Evolutionary conservation across 2,329 filamentous ascomycete species (phyloP), one percentile per base, ranked within the genome.

Genomic region (Botrytis tulipae): DNA sequence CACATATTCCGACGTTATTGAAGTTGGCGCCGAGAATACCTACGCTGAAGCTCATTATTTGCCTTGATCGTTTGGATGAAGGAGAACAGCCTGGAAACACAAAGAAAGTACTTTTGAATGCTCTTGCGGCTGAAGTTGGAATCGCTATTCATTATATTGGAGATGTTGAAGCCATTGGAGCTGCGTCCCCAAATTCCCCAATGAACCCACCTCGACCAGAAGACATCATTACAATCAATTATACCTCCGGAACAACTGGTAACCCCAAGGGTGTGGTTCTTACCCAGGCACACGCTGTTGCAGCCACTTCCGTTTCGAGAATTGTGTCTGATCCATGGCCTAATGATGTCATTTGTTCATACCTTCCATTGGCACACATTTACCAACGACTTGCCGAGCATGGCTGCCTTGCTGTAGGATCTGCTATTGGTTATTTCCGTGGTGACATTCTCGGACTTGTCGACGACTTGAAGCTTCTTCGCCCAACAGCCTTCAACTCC

Each of bases 351-450:
- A 86, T 91, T 77, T 88, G 93, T 73, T 98, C 95, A 0, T 99
- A 98, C 83, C 88, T 99, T 70, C 96, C 96, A 0, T 85, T 98
- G 57, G 96, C 96, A 16, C 96, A 99, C 82, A 98, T 99, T 79
- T 98, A 93, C 82, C 93, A 95, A 76, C 92, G 96, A 72, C 86
- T 98, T 77, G 86, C 91, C 59, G 96, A 99, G 81, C 92, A 97
- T 81, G 85, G 86, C 5, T 88, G 89, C 22, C 85, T 98, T 25
- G 89, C 92, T 79, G 87, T 89, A 70, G 95, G 94, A 72, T 89
- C 89, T 48, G 85, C 89, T 14, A 90, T 98, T 78, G 96, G 95
- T 20, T 99, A 95, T 83, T 99, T 98, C 88, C 93, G 96, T 78
- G 96, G 96, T 72, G 94, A 98, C 80, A 91, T 98, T 75, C 81